Evolutionary conservation across 2,329 filamentous ascomycete genomes (phyloP).

Genomic region (Sarocladium kiliense): DNA sequence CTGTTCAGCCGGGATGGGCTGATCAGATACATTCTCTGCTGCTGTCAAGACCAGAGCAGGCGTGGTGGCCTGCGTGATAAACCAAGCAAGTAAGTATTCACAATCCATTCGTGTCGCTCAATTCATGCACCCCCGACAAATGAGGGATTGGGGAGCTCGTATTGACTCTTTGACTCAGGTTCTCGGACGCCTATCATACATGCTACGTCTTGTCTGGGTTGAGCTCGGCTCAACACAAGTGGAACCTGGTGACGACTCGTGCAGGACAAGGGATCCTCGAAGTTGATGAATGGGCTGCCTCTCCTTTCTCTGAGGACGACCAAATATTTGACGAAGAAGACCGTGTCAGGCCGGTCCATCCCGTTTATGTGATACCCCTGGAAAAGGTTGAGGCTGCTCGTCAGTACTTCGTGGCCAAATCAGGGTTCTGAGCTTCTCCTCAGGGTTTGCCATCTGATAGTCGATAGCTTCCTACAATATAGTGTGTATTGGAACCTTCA

Average conservation of each 20-base stretch:
- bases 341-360: slow-evolving; percentile 66
- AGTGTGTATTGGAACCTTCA: neutral
- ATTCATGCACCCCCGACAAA: slow-evolving; percentile 7
- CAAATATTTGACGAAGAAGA: slow-evolving; percentile 69
- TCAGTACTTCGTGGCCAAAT: slow-evolving; percentile 57
- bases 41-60: slow-evolving; percentile 69
- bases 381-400: slow-evolving; percentile 59
- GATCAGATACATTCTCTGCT: slow-evolving; percentile 82
- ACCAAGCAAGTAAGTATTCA: slow-evolving; percentile 68
- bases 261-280: slow-evolving; percentile 15
- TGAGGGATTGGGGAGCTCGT: slow-evolving; percentile 6
- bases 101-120: slow-evolving; percentile 1
- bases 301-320: slow-evolving; percentile 46
- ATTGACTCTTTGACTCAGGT: slow-evolving; percentile 35
- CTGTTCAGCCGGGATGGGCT: slow-evolving; percentile 81
- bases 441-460: neutral
- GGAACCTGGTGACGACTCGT: slow-evolving; percentile 37
- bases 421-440: slow-evolving; percentile 42
- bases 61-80: slow-evolving; percentile 88
- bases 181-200: slow-evolving; percentile 84
- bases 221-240: slow-evolving; percentile 72
- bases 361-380: slow-evolving; percentile 79
- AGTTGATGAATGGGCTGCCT: slow-evolving; percentile 39
- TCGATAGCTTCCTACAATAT: neutral
- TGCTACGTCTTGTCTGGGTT: slow-evolving; percentile 87